These are phyloP conservation scores for maize (Zea mays) DNA, from an alignment of 176 grass and related monocot genomes.

Conservation along the genomic window DNA sequence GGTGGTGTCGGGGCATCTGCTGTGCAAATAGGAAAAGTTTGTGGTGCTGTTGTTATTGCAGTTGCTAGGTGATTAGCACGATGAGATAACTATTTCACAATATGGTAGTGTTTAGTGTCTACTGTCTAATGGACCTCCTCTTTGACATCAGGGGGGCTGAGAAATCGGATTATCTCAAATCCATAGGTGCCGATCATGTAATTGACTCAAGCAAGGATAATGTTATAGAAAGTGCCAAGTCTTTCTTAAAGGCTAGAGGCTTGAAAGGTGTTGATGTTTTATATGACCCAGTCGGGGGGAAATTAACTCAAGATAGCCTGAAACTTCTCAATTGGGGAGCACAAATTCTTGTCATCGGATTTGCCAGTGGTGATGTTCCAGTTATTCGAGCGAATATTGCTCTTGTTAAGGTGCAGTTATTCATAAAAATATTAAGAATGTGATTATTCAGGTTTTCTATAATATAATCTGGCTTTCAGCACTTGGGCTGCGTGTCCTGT, in stretches of 20 bases:
- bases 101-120: conserved; percentile 5
- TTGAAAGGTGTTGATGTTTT: conserved; percentile 90
- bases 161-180: conserved; percentile 77
- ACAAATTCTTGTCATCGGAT: conserved; percentile 92
- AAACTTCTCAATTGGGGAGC: conserved; percentile 97
- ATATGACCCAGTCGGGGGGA: conserved; percentile 94
- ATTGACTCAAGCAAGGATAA: conserved; percentile 81
- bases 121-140: conserved; percentile 11
- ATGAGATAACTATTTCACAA: conserved; percentile 5
- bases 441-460: not conserved
- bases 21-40: conserved; percentile 98
- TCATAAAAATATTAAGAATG: not conserved
- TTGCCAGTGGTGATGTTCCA: conserved; percentile 93
- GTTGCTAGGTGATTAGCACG: conserved; percentile 68
- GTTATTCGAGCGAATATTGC: conserved; percentile 80
- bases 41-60: conserved; percentile 82
- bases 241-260: conserved; percentile 75
- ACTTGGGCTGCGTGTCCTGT: not conserved
- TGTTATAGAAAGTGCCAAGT: conserved; percentile 75
- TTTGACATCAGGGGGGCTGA: conserved; percentile 59
- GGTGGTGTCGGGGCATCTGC: conserved; percentile 88
- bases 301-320: conserved; percentile 86
- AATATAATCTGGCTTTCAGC: not conserved
- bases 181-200: conserved; percentile 81
- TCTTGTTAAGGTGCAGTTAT: conserved; percentile 75